A percentile compares a stretch with the other conserved stretches of the same genome.
These are phyloP conservation scores for Daldinia concentrica DNA, from an alignment of 495 filamentous ascomycete species.

Conservation along the genomic window DNA sequence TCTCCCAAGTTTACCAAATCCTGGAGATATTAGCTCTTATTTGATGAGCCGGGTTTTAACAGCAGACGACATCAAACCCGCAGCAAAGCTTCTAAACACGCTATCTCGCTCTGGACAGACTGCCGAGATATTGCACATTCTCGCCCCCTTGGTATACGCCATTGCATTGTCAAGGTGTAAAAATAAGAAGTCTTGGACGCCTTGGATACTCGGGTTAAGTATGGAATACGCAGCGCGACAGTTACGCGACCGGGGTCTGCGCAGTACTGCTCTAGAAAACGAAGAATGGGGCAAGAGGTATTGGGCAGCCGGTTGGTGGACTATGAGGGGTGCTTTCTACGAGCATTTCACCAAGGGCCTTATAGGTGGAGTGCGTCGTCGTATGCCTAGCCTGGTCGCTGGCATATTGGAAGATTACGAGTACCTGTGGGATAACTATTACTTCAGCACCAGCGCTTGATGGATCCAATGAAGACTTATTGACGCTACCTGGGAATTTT, in stretches of 20 bases:
- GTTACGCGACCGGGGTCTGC: conserved; percentile 75
- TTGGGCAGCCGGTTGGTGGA: conserved; percentile 94
- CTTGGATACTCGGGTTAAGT: conserved; percentile 87
- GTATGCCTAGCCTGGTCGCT: conserved; percentile 79
- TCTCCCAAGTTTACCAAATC: conserved; percentile 81
- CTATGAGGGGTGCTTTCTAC: conserved; percentile 94
- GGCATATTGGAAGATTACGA: conserved; percentile 94
- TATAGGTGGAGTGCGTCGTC: conserved; percentile 73
- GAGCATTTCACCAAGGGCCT: conserved; percentile 89
- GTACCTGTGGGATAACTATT: conserved; percentile 97
- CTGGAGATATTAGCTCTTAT: conserved; percentile 81
- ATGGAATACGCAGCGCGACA: conserved; percentile 90
- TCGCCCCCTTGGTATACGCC: conserved; percentile 89
- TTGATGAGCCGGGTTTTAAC: conserved; percentile 91
- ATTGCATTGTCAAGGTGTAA: conserved; percentile 76
- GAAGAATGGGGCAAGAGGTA: conserved; percentile 87
- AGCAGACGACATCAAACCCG: conserved; percentile 94
- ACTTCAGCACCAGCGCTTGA: conserved; percentile 71
- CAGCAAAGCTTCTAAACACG: conserved; percentile 79
- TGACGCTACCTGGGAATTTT: no score
- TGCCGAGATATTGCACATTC: conserved; percentile 89
- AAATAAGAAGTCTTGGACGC: conserved; percentile 77
- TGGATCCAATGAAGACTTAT: neutral
- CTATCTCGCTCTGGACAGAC: conserved; percentile 75
- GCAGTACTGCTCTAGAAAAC: conserved; percentile 83